Evolutionary conservation across 2,329 filamentous ascomycete species (phyloP).

Genomic region (Trichoderma atroviride): DNA sequence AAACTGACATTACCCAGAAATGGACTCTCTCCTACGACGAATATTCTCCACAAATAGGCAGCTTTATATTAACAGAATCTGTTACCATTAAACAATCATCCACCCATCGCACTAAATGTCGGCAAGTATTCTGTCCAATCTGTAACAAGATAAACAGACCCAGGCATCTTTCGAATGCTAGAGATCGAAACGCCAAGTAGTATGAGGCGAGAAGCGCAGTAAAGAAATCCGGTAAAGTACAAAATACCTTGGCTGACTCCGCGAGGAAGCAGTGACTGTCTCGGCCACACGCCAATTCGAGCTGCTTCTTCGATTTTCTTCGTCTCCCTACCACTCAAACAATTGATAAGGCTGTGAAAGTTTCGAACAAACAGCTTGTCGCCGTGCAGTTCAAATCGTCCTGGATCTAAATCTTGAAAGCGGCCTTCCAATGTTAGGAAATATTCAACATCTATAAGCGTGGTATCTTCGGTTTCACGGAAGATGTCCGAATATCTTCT

Average conservation of each 20-base stretch:
- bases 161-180: constrained; percentile 1
- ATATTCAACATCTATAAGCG: neutral
- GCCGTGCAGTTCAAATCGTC: neutral
- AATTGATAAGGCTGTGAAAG: neutral
- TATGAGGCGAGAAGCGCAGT: neutral
- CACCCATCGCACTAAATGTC: neutral
- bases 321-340: neutral
- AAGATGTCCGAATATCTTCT: neutral
- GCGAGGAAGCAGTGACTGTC: neutral
- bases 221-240: neutral
- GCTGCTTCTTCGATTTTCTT: neutral
- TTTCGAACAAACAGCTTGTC: neutral
- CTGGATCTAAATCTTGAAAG: neutral
- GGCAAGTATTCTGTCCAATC: neutral
- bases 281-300: neutral
- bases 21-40: neutral
- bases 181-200: neutral
- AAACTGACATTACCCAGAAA: too few relatives aligned
- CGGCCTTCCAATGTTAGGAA: neutral
- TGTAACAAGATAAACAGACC: neutral
- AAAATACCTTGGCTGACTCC: neutral
- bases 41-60: neutral
- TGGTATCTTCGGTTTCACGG: neutral
- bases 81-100: neutral
- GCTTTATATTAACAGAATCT: neutral